Evolutionary conservation across 768 basidiomycete species (phyloP).

Genomic region (Lactarius sanguifluus): DNA sequence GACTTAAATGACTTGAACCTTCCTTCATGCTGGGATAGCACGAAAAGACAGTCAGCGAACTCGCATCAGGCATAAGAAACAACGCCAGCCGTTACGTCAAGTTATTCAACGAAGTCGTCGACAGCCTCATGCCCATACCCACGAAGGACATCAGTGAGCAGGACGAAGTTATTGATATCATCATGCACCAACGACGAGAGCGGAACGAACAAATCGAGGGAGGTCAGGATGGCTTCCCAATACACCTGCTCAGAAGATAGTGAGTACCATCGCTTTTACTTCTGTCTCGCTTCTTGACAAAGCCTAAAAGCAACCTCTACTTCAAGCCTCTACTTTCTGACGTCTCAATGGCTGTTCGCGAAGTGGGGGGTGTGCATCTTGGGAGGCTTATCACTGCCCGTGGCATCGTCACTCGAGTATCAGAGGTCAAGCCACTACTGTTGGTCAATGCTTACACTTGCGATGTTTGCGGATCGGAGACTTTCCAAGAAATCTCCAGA

Average conservation of each 20-base stretch:
- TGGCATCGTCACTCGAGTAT: constrained; percentile 97
- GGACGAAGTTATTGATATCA: constrained; percentile 95
- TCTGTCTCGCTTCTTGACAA: constrained; percentile 26
- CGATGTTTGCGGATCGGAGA: constrained; percentile 96
- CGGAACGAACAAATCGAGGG: constrained; percentile 81
- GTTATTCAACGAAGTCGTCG: constrained; percentile 88
- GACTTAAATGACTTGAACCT: neutral
- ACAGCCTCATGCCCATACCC: constrained; percentile 76
- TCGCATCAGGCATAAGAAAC: constrained; percentile 73
- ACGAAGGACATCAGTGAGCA: constrained; percentile 88
- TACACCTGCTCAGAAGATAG: constrained; percentile 93
- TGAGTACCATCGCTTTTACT: constrained; percentile 47
- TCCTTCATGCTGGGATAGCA: constrained; percentile 44
- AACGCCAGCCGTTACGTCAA: constrained; percentile 90
- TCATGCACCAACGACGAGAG: constrained; percentile 89
- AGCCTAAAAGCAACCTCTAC: constrained; percentile 77
- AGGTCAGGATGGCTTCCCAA: constrained; percentile 77
- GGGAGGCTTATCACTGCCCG: constrained; percentile 94
- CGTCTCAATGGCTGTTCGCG: constrained; percentile 84
- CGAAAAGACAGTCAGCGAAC: constrained; percentile 61
- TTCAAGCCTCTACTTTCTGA: constrained; percentile 84
- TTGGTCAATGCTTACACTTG: constrained; percentile 98
- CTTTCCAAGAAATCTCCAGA: constrained; percentile 94
- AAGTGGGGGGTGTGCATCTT: constrained; percentile 83
- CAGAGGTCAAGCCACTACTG: constrained; percentile 96